A percentile compares a stretch with the other conserved stretches of the same genome.
These are phyloP conservation scores for Pseudocercospora vitis DNA, from an alignment of 2,329 filamentous ascomycete species.

Conservation along the genomic window DNA sequence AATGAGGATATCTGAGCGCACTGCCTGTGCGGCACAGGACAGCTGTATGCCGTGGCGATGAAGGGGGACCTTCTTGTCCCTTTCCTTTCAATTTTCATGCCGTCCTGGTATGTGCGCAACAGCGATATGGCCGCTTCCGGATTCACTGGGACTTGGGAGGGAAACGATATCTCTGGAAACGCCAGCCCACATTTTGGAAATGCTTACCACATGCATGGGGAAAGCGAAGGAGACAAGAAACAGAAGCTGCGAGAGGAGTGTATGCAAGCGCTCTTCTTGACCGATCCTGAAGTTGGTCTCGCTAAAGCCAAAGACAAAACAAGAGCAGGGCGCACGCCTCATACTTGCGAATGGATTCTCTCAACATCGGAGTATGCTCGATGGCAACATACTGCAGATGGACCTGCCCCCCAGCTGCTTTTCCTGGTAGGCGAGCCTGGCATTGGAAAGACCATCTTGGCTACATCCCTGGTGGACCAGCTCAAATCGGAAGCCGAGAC, in stretches of 20 bases:
- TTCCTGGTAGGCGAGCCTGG: conserved; percentile 2
- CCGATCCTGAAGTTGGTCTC: background rate
- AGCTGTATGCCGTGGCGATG: no score
- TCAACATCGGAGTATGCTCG: background rate
- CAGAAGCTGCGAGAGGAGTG: background rate
- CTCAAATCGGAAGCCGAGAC: background rate
- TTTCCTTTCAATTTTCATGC: no score
- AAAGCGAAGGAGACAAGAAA: background rate
- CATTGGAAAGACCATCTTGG: conserved; percentile 10
- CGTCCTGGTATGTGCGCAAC: no score
- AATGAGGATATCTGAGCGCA: no score
- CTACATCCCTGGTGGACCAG: conserved; percentile 1
- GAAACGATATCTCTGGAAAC: background rate
- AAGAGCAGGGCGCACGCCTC: background rate
- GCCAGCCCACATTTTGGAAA: background rate
- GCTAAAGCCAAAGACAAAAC: background rate
- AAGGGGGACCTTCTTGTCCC: no score
- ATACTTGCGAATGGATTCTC: background rate
- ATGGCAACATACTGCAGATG: background rate
- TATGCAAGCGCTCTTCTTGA: background rate
- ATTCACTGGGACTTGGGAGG: no score
- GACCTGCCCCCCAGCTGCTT: background rate
- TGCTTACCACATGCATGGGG: background rate
- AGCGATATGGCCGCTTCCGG: no score
- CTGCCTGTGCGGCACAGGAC: no score